These are phyloP conservation scores for Castanea sativa DNA, from an alignment of 306 rosid genomes.

Conservation along the genomic window DNA sequence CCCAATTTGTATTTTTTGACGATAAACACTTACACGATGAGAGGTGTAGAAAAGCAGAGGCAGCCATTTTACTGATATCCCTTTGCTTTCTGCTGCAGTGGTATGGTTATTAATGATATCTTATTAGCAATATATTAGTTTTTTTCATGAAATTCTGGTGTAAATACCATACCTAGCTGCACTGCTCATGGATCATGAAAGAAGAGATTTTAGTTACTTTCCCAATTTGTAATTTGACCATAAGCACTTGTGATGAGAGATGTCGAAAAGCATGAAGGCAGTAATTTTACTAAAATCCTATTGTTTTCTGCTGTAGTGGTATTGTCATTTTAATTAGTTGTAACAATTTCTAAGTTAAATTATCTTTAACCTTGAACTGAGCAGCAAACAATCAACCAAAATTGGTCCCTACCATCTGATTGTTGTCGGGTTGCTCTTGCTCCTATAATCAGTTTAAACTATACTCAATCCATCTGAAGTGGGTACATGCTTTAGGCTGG, in stretches of 20 bases:
- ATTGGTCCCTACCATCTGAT: not conserved
- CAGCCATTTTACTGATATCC: too few relatives aligned
- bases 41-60: too few relatives aligned
- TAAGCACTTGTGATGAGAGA: constrained; percentile 25
- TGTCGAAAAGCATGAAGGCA: constrained; percentile 10
- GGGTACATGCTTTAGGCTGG: too few relatives aligned
- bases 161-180: constrained; percentile 61
- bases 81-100: too few relatives aligned
- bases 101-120: constrained; percentile 22
- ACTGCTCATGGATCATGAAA: constrained; percentile 33
- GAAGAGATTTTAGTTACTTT: constrained; percentile 8
- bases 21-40: too few relatives aligned
- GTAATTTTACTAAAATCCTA: not conserved
- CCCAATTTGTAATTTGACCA: constrained; percentile 22
- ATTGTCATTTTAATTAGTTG: not conserved
- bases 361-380: not conserved
- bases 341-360: not conserved
- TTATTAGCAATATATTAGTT: constrained; percentile 10
- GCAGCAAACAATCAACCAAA: not conserved
- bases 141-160: constrained; percentile 35
- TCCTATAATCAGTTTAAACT: not conserved
- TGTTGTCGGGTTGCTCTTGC: not conserved
- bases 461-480: too few relatives aligned
- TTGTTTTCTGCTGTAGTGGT: not conserved
- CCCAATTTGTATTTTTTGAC: too few relatives aligned